Percentiles rank a stretch among this genome's conserved stretches.
phyloP scores from a whole-genome alignment of 441 rosid genomes.

The Erodium moschatum region DNA sequence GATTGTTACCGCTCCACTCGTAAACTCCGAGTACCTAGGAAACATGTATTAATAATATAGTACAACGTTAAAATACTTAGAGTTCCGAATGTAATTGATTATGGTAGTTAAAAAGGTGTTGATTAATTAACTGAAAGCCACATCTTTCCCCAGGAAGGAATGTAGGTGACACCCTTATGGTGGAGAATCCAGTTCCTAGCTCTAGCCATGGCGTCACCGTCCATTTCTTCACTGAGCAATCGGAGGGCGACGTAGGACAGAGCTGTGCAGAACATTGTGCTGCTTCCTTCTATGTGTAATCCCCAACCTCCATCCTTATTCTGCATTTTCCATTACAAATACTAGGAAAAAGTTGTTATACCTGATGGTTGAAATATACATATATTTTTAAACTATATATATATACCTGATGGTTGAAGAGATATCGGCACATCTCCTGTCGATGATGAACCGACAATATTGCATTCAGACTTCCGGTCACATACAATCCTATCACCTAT shows the following conservation, averaged over 20 bases:
- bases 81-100: no score
- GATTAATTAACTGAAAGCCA: slow-evolving; percentile 84
- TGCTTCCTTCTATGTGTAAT: slow-evolving; percentile 71
- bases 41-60: no score
- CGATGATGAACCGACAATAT: slow-evolving; percentile 63
- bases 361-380: no score
- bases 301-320: slow-evolving; percentile 96
- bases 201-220: slow-evolving; percentile 54
- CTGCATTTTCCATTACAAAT: no score
- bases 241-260: slow-evolving; percentile 61
- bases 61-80: no score
- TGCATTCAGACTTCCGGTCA: slow-evolving; percentile 74
- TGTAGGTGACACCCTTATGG: slow-evolving; percentile 67
- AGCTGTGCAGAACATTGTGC: slow-evolving; percentile 80
- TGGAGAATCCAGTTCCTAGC: slow-evolving; percentile 69
- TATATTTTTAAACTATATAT: no score
- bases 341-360: no score
- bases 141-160: slow-evolving; percentile 87
- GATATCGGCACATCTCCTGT: slow-evolving; percentile 75
- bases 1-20: slow-evolving; percentile 90
- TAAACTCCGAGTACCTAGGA: slow-evolving; percentile 72
- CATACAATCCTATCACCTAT: slow-evolving; percentile 55
- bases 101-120: no score
- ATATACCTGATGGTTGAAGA: slow-evolving; percentile 73
- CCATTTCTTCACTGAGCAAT: slow-evolving; percentile 70